A percentile compares a stretch with the other conserved stretches of the same genome.
Conservation (phyloP, 192 early-diverging fungal genomes). For the Entomortierella lignicola region DNA sequence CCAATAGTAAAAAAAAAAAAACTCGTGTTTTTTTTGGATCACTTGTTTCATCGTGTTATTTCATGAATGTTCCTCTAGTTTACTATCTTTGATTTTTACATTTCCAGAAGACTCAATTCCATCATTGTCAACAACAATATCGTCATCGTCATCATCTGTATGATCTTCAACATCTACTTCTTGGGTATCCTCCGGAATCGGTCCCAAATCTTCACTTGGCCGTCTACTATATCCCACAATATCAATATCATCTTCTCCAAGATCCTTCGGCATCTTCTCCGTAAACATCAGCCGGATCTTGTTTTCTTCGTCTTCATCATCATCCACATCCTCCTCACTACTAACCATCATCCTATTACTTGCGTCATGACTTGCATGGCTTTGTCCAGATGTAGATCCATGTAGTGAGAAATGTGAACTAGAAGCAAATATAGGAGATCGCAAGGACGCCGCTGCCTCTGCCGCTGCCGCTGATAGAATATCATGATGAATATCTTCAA, state of each 20-base stretch:
- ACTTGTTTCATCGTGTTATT: too few relatives aligned
- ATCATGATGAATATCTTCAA: constrained; percentile 23
- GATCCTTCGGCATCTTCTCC: constrained; percentile 48
- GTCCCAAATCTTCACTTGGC: constrained; percentile 22
- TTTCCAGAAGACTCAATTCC: not conserved
- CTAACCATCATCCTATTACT: not conserved
- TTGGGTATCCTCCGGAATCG: constrained; percentile 29
- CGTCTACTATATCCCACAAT: constrained; percentile 14
- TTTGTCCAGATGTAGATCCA: not conserved
- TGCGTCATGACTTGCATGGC: not conserved
- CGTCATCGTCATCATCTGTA: constrained; percentile 9
- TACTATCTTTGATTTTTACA: not conserved
- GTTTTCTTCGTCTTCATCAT: constrained; percentile 13
- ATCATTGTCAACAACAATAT: not conserved
- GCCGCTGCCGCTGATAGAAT: not conserved
- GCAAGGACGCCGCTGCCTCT: not conserved
- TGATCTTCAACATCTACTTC: constrained; percentile 18
- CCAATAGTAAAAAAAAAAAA: too few relatives aligned
- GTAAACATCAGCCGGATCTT: constrained; percentile 41
- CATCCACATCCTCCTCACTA: not conserved
- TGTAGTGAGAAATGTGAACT: not conserved
- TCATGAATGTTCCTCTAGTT: too few relatives aligned
- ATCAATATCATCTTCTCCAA: constrained; percentile 31
- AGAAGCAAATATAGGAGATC: not conserved
- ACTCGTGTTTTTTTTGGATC: too few relatives aligned